A percentile compares a stretch with the other conserved stretches of the same genome.
These are phyloP conservation scores for Fraxinus floribunda DNA, from an alignment of 305 asterid species.

Conservation along the genomic window DNA sequence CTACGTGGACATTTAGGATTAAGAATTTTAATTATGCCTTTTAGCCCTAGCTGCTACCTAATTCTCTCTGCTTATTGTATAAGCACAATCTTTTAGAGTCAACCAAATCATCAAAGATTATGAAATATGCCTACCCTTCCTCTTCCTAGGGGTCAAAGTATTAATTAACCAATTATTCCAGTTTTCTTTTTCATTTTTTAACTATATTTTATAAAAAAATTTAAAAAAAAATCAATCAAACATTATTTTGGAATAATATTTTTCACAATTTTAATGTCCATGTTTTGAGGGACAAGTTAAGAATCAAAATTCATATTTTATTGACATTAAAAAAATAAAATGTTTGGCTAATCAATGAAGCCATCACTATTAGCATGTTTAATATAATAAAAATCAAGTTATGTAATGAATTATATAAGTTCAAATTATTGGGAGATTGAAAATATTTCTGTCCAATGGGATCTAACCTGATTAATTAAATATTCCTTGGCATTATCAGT, in stretches of 20 bases:
- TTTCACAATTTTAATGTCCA: not conserved
- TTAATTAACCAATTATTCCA: not conserved
- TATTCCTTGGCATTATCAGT: not conserved
- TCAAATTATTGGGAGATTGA: not conserved
- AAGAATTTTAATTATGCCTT: conserved; percentile 11
- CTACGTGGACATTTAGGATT: conserved; percentile 11
- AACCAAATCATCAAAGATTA: conserved; percentile 38
- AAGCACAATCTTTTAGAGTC: conserved; percentile 37
- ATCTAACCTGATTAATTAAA: not conserved
- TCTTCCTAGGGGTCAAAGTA: conserved; percentile 22
- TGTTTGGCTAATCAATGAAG: conserved; percentile 6
- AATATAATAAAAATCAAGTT: not conserved
- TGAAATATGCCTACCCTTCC: conserved; percentile 25
- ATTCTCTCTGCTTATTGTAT: conserved; percentile 19
- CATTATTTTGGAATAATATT: not conserved
- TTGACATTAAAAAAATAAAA: not conserved
- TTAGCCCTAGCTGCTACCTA: conserved; percentile 10
- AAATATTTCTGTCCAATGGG: not conserved
- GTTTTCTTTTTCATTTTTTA: not conserved
- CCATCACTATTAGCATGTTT: not conserved
- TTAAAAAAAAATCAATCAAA: not conserved
- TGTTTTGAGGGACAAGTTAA: conserved; percentile 21
- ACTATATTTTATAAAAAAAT: not conserved
- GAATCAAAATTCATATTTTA: not conserved
- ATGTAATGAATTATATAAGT: not conserved